Evolutionary conservation across 176 grass and related monocot genomes (phyloP), one percentile per base, ranked within the genome.

Genomic region (Avena sativa): DNA sequence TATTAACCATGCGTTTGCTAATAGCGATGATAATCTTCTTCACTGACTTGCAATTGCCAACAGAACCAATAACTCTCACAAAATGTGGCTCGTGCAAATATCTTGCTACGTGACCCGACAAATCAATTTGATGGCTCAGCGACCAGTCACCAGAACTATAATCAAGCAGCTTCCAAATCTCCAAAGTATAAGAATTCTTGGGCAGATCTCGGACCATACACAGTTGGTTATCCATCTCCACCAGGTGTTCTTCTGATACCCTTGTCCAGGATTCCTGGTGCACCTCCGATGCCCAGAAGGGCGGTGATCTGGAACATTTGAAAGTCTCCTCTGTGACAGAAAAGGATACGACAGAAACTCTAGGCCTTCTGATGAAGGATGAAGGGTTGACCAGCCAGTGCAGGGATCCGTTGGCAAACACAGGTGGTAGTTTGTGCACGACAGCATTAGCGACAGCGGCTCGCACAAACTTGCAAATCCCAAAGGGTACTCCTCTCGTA

Each of bases 161-260:
- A 57, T 60, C 52, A 10, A 58, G 32, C 34, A 60, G 76, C 3
- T 16, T 32, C 76, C 76, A 59, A 38, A 79, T 79, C 30, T 79
- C 76, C 34, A 79, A 1, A 16, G 32, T 19, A 36, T 55, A 15
- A 34, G 55, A 4, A 0, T 38, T 32, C 51, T 36, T 36, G 34
- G 19, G 52, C 38, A 79, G 51, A 32, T 79, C 36, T 7, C 51
- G 28, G 2, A 79, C 76, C 17, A 79, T 56, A 11, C 49, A 79
- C 76, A 79, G 1, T 4, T 56, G 51, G 52, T 34, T 16, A 79
- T 79, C 10, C 49, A 79, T 53, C 53, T 20, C 52, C 2, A 79
- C 51, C 26, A 79, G 52, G 10, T 79, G 76, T 53, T 74, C 71
- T 74, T 23, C 11, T 49, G 71, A 47, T 28, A 26, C n/a, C 11